Evolutionary conservation across 2,329 filamentous ascomycete species (phyloP), one percentile per base, ranked within the genome.

Genomic region (Polytolypa hystricis): DNA sequence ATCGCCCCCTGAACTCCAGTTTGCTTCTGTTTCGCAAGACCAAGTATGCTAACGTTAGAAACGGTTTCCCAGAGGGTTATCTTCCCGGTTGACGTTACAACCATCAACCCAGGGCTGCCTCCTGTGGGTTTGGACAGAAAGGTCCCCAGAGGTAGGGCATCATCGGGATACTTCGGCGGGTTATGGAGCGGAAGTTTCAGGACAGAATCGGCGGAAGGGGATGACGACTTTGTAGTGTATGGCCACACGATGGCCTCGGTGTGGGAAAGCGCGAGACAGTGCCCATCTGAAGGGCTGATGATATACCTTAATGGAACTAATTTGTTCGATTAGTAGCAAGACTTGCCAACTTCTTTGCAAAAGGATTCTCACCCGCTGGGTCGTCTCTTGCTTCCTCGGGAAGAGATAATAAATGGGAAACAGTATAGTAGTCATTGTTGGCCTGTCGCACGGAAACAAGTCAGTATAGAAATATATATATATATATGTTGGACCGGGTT

Each of bases 21-120:
- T 46, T 82, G 78, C 51, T 84, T 82, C 54, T 93, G 81, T 46
- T 82, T 80, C 51, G 89, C 83, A 27, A 93, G 74, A 44, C 83
- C 84, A 38, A 93, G 71, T 1, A 84, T 85, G 26, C 86, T 83
- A 7, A 85, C 86, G 57, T 79, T 86, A 38, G 89, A 86, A 44
- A 96, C 83, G 26, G 85, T 93, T 56, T 96, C 91, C 86, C 91
- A 96, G 58, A 91, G 96, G 30, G 84, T 79, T 35, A 96, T 77
- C 57, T 80, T 87, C 35, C 91, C 91, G 33, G 72, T 86, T 12
- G 74, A 75, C 9, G 89, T 83, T 25, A 96, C 71, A 25, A 95
- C 74, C 18, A 98, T 76, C 25, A 98, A 70, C 2, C 91, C 91
- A 21, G 87, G 81, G 48, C 93, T 83, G 33, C 77, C 75, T n/a